phyloP scores from a whole-genome alignment of 441 rosid species.

The Biscutella auriculata region DNA sequence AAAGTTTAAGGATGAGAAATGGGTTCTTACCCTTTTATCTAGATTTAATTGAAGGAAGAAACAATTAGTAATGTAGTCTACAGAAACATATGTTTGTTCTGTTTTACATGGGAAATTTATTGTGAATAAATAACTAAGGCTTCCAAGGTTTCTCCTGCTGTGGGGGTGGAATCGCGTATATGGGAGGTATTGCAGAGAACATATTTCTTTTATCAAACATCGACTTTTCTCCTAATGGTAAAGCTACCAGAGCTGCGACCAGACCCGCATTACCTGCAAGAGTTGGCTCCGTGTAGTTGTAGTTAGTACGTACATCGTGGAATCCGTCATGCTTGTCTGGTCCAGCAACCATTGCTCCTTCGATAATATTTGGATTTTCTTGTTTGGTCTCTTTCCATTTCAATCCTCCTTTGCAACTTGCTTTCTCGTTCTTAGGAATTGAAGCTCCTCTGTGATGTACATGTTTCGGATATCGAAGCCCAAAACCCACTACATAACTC shows the following conservation, averaged over 20 bases:
- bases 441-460: constrained; percentile 92
- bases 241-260: constrained; percentile 81
- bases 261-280: constrained; percentile 87
- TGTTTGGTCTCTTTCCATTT: constrained; percentile 64
- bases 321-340: constrained; percentile 81
- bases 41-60: no score
- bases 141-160: constrained; percentile 98
- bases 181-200: constrained; percentile 85
- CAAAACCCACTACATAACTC: constrained; percentile 87
- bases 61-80: no score
- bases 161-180: constrained; percentile 85
- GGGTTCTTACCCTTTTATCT: no score
- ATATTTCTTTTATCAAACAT: constrained; percentile 74
- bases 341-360: constrained; percentile 98
- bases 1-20: no score
- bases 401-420: constrained; percentile 86
- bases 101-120: no score
- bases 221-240: constrained; percentile 41
- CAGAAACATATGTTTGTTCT: no score
- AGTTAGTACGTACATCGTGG: constrained; percentile 67
- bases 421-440: constrained; percentile 59
- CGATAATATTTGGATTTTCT: constrained; percentile 60
- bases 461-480: constrained; percentile 58
- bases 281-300: constrained; percentile 94
- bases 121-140: no score